Evolutionary conservation across 345 rosid species (phyloP).

Genomic region (Litchi chinensis): DNA sequence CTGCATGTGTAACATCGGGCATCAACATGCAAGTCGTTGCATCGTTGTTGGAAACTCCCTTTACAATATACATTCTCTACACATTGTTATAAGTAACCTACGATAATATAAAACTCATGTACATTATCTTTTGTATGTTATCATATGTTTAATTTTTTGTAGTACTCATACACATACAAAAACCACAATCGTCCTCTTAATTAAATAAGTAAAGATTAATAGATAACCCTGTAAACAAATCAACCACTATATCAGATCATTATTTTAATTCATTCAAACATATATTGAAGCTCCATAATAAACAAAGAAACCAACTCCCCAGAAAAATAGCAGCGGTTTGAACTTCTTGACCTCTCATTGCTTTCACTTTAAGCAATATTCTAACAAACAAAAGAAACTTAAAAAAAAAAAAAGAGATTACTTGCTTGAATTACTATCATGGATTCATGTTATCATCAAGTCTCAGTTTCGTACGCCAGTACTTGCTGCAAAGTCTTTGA

Average conservation of each 20-base stretch:
- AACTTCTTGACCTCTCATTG: background rate
- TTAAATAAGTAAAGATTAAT: background rate
- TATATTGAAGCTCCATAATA: background rate
- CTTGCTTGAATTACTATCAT: background rate
- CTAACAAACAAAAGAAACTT: background rate
- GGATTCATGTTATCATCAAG: background rate
- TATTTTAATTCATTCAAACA: background rate
- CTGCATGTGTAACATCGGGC: too few relatives aligned
- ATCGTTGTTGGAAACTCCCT: too few relatives aligned
- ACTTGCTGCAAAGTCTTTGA: slow-evolving; percentile 27
- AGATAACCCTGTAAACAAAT: background rate
- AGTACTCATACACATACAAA: background rate
- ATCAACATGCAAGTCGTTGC: too few relatives aligned
- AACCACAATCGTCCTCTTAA: background rate
- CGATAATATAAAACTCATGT: too few relatives aligned
- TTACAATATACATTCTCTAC: too few relatives aligned
- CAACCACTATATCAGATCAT: background rate
- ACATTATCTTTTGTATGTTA: too few relatives aligned
- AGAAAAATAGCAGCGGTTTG: background rate
- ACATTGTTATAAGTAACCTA: too few relatives aligned
- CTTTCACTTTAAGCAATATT: background rate
- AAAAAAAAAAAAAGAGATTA: too few relatives aligned
- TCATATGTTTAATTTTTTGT: too few relatives aligned
- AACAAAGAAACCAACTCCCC: background rate
- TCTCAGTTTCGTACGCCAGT: too few relatives aligned